Evolutionary conservation across 2,329 filamentous ascomycete genomes (phyloP), one percentile per base, ranked within the genome.

Genomic region (Dactylella cylindrospora): DNA sequence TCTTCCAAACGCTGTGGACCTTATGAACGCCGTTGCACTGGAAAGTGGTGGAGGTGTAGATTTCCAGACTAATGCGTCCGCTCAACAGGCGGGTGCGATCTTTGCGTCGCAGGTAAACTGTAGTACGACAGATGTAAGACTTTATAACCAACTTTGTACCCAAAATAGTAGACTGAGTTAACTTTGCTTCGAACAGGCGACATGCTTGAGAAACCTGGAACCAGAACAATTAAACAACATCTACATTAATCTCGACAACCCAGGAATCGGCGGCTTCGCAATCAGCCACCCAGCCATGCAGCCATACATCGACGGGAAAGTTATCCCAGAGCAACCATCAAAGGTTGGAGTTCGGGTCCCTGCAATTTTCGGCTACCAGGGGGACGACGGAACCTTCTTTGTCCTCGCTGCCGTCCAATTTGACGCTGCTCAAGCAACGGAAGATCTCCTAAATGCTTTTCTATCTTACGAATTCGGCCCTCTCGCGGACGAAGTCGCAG

Each of bases 251-350:
- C 47, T 41, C 5, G 28, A 17, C 2, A 20, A 17, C n/a, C 26
- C 40, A 13, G 8, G 7, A 7, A 2, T 39, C 3, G 13, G 26
- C 3, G 40, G 35, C 0, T 41, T 49, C 10, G 35, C 40, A 5
- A 46, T 52, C 12, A 32, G 35, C 3, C 28, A 28, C 5, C 41
- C 55, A 5, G 17, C 7, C 20, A 9, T 53, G 2, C 41, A 53
- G 5, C 55, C 55, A 5, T 61, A 36, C 10, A 31, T 61, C 9
- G 55, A 61, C 13, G 55, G 55, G 8, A 53, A 29, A 13, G 19
- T 61, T 5, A 53, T 61, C 10, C 55, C 55, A 12, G 22, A 33
- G 5, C 55, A 61, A 19, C 55, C 55, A 29, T 47, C 47, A 5
- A 19, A 29, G 15, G 55, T 31, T 17, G 55, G 55, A 10, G 31